Conservation (phyloP, 2,329 filamentous ascomycete genomes). For the Dactylellina sp. region DNA sequence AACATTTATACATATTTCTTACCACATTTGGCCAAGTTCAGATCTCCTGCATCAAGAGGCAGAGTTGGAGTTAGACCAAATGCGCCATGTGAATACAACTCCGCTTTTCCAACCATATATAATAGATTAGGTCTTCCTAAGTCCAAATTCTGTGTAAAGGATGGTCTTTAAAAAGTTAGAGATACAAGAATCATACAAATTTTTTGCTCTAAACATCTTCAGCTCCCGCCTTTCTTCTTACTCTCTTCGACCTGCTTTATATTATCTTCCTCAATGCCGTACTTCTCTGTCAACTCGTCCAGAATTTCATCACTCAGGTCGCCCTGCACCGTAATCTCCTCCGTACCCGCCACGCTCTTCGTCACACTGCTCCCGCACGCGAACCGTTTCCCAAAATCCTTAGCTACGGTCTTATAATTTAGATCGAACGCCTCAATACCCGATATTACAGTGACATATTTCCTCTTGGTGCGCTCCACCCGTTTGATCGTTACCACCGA, state of each 20-base stretch:
- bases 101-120: no score
- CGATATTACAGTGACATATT: constrained; percentile 91
- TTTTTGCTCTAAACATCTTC: neutral
- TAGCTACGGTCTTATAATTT: constrained; percentile 93
- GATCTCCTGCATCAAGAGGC: no score
- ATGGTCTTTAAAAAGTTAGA: neutral
- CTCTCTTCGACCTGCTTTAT: constrained; percentile 95
- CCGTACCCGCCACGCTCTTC: constrained; percentile 79
- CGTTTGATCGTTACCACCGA: constrained; percentile 92
- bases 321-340: constrained; percentile 98
- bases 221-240: constrained; percentile 78
- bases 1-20: constrained; percentile 6
- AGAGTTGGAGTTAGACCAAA: no score
- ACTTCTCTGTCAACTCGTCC: constrained; percentile 89
- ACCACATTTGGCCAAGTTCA: no score
- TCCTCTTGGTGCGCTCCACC: constrained; percentile 97
- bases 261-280: constrained; percentile 93
- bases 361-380: constrained; percentile 93
- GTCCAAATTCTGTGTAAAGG: neutral
- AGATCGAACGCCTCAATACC: constrained; percentile 91
- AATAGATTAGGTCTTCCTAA: no score
- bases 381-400: constrained; percentile 98
- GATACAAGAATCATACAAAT: neutral
- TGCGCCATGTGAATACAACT: no score
- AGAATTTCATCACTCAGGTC: constrained; percentile 95